phyloP scores from a whole-genome alignment of 768 basidiomycete genomes.

The Fomitopsis pulvina region DNA sequence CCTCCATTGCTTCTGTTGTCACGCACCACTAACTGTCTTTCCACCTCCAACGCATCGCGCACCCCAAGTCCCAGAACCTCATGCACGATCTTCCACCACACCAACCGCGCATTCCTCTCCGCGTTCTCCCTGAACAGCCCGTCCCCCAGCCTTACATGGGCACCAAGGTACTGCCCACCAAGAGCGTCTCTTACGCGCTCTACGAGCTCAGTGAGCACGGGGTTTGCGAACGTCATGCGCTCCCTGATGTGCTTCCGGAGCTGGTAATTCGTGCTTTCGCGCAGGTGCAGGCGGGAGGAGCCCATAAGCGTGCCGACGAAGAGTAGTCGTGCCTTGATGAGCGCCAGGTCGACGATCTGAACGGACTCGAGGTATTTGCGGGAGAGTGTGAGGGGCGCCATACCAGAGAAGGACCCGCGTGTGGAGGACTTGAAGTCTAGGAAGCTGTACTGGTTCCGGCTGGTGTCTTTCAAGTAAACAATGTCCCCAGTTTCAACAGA shows the following conservation, averaged over 20 bases:
- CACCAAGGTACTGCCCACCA: conserved; percentile 42
- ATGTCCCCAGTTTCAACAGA: conserved; percentile 30
- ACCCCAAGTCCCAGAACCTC: conserved; percentile 42
- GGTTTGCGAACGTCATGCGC: conserved; percentile 52
- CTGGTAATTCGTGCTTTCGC: conserved; percentile 29
- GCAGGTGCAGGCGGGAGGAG: conserved; percentile 57
- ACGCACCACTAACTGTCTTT: no score
- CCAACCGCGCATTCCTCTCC: conserved; percentile 32
- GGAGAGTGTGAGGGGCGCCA: conserved; percentile 7
- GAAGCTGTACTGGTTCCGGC: conserved; percentile 60
- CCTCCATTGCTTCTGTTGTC: no score
- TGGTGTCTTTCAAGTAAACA: conserved; percentile 42
- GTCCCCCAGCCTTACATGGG: conserved; percentile 66
- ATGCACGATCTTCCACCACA: conserved; percentile 56
- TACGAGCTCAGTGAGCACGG: conserved; percentile 36
- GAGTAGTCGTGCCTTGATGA: conserved; percentile 42
- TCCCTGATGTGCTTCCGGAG: conserved; percentile 43
- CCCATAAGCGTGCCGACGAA: conserved; percentile 76
- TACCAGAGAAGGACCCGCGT: conserved; percentile 1
- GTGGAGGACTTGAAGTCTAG: conserved; percentile 32
- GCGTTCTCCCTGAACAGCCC: conserved; percentile 47
- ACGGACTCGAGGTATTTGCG: conserved; percentile 39
- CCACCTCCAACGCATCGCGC: no score
- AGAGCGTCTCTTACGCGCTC: conserved; percentile 41
- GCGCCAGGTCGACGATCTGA: conserved; percentile 36